Evolutionary conservation across 2,329 filamentous ascomycete species (phyloP).

Genomic region (Lomentospora prolificans): DNA sequence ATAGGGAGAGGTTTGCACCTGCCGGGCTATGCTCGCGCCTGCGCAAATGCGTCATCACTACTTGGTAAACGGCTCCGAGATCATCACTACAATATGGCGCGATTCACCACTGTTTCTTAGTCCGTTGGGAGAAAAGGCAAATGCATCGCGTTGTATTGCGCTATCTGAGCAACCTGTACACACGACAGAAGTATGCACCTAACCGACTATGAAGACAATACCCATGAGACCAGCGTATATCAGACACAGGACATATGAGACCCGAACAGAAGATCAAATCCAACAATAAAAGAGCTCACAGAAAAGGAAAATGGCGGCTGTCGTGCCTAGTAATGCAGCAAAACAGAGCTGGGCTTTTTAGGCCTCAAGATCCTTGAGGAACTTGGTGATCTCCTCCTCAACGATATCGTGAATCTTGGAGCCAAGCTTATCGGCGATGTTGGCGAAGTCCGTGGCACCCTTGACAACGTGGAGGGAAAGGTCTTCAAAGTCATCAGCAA

Average conservation of each 20-base stretch:
- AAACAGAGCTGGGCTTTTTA: neutral
- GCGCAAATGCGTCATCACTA: too few relatives aligned
- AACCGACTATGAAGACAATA: conserved; percentile 6
- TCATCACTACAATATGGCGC: too few relatives aligned
- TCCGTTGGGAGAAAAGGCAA: neutral
- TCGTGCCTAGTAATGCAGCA: conserved; percentile 2
- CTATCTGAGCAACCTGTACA: conserved; percentile 4
- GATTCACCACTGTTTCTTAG: too few relatives aligned
- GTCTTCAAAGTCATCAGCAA: conserved; percentile 44
- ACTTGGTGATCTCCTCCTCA: conserved; percentile 48
- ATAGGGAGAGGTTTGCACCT: too few relatives aligned
- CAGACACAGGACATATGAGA: conserved; percentile 4
- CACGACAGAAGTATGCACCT: conserved; percentile 7
- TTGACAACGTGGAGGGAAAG: conserved; percentile 47
- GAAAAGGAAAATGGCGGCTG: conserved; percentile 16
- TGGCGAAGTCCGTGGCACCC: conserved; percentile 39
- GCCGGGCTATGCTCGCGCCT: too few relatives aligned
- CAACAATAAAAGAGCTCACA: conserved; percentile 17
- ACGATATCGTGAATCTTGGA: conserved; percentile 54
- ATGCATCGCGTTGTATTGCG: conserved; percentile 7
- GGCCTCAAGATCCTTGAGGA: conserved; percentile 22
- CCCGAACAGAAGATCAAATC: conserved; percentile 15
- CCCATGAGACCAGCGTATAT: conserved; percentile 8
- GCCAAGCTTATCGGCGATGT: conserved; percentile 51
- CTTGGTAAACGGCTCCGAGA: too few relatives aligned